phyloP scores from a whole-genome alignment of 305 asterid species.

The Ilex paraguariensis region DNA sequence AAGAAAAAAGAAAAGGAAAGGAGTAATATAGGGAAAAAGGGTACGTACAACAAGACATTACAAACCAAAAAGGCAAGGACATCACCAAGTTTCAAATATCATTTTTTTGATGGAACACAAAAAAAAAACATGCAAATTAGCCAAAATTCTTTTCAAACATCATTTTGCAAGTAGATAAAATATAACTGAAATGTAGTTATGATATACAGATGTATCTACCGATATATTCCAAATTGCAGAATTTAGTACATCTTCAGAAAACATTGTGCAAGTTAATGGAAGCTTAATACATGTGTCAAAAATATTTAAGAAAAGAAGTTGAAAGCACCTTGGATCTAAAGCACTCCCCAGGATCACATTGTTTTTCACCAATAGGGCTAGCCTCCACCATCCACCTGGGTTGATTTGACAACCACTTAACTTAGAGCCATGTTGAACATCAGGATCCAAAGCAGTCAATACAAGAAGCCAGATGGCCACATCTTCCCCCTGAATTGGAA shows the following conservation, averaged over 20 bases:
- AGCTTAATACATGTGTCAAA: not conserved
- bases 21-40: too few relatives aligned
- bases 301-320: slow-evolving; percentile 3
- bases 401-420: slow-evolving; percentile 32
- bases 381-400: slow-evolving; percentile 51
- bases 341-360: slow-evolving; percentile 61
- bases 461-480: slow-evolving; percentile 75
- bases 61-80: too few relatives aligned
- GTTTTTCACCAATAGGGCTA: slow-evolving; percentile 68
- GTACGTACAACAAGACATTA: too few relatives aligned
- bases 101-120: too few relatives aligned
- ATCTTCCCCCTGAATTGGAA: slow-evolving; percentile 43
- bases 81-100: too few relatives aligned
- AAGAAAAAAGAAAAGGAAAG: too few relatives aligned
- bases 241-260: not conserved
- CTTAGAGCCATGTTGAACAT: slow-evolving; percentile 23
- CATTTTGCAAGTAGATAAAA: too few relatives aligned
- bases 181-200: not conserved
- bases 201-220: too few relatives aligned
- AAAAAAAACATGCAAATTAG: too few relatives aligned
- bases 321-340: slow-evolving; percentile 57
- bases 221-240: not conserved
- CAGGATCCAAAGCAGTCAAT: slow-evolving; percentile 45
- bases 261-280: not conserved
- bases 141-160: too few relatives aligned